Percentiles rank a stretch among this genome's conserved stretches.
Evolutionary conservation across 192 early-diverging fungal species (phyloP).

Genomic region (Glomus cerebriforme): DNA sequence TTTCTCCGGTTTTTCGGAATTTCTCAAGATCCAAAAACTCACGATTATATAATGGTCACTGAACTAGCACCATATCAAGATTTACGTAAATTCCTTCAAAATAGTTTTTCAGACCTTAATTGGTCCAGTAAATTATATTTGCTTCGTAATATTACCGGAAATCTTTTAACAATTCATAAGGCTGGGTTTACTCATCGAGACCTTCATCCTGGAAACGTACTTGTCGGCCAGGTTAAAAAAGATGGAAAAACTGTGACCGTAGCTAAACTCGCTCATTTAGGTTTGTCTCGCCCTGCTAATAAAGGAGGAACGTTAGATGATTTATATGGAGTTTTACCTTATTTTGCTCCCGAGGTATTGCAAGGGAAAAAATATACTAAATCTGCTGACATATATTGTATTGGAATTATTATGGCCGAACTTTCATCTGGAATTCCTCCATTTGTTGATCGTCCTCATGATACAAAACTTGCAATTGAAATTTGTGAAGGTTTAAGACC

Average conservation of each 20-base stretch:
- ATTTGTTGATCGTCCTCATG: constrained; percentile 34
- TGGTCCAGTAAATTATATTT: constrained; percentile 18
- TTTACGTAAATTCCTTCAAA: constrained; percentile 1
- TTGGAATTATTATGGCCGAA: constrained; percentile 47
- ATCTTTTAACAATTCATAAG: constrained; percentile 14
- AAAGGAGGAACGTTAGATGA: background rate
- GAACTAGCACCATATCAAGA: constrained; percentile 1
- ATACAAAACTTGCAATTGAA: constrained; percentile 33
- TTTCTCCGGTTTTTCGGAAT: constrained; percentile 22
- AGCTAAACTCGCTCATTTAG: constrained; percentile 23
- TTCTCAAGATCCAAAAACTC: background rate
- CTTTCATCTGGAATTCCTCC: constrained; percentile 42
- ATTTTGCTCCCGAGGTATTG: constrained; percentile 20
- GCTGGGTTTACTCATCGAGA: constrained; percentile 2
- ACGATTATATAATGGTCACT: constrained; percentile 16
- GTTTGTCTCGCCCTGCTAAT: constrained; percentile 19
- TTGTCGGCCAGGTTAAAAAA: constrained; percentile 16
- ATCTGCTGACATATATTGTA: constrained; percentile 42
- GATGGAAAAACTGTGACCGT: background rate
- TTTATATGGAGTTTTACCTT: constrained; percentile 21
- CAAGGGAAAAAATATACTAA: constrained; percentile 31
- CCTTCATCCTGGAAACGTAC: constrained; percentile 3
- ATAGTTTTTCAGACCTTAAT: background rate
- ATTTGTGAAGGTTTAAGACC: constrained; percentile 40
- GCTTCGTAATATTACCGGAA: constrained; percentile 7